These are phyloP conservation scores for Hemisphaericaspora subhashii DNA, from an alignment of 1,139 yeast genomes.

Conservation along the genomic window DNA sequence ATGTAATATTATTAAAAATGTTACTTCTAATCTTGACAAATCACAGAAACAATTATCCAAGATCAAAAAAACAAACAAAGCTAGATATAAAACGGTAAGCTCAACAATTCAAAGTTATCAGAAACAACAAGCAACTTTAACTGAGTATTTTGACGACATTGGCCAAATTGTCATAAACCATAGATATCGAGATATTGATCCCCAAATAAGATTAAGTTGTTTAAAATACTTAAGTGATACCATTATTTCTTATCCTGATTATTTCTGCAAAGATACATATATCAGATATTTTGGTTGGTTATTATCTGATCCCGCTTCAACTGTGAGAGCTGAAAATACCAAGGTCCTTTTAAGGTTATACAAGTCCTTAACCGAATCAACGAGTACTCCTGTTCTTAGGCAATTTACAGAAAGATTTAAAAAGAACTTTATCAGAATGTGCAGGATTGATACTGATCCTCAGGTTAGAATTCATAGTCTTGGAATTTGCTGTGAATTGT, in stretches of 20 bases:
- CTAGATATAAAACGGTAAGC: constrained; percentile 42
- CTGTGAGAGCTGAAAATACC: constrained; percentile 66
- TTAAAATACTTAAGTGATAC: constrained; percentile 60
- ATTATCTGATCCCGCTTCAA: constrained; percentile 63
- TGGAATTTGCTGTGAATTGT: constrained; percentile 54
- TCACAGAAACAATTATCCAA: constrained; percentile 42
- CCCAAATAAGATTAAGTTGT: constrained; percentile 68
- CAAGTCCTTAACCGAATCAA: constrained; percentile 23
- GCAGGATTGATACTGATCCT: constrained; percentile 30
- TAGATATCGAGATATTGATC: constrained; percentile 80
- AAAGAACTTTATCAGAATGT: constrained; percentile 62
- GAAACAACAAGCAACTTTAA: constrained; percentile 52
- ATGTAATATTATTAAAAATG: constrained; percentile 49
- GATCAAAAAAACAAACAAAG: constrained; percentile 26
- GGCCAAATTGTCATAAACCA: constrained; percentile 69
- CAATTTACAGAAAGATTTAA: constrained; percentile 75
- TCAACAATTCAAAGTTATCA: constrained; percentile 49
- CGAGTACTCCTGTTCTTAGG: constrained; percentile 33
- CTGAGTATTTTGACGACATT: constrained; percentile 62
- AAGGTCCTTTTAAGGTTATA: constrained; percentile 55
- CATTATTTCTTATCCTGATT: constrained; percentile 70
- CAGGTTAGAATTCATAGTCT: constrained; percentile 56
- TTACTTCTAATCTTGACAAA: constrained; percentile 44
- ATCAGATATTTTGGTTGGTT: constrained; percentile 84
- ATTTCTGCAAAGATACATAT: constrained; percentile 67